Percentiles rank a stretch among this genome's conserved stretches.
Conservation (phyloP, 257 asterid genomes). For the Nicotiana benthamiana region DNA sequence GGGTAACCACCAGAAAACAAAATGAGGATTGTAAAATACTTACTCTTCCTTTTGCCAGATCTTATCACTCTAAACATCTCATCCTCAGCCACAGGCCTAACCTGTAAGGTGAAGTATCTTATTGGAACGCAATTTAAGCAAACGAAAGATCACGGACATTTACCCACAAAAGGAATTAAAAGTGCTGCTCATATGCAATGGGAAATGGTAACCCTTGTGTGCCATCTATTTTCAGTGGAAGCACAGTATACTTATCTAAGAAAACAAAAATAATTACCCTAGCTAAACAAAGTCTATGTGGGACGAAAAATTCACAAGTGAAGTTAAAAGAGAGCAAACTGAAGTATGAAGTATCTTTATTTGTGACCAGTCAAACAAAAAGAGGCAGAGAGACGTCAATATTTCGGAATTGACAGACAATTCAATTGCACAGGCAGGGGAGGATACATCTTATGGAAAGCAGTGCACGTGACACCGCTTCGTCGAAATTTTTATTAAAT, state of each 20-base stretch:
- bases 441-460: too few relatives aligned
- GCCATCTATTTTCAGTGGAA: neutral
- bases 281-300: neutral
- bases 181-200: neutral
- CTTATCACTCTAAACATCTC: slow-evolving; percentile 96
- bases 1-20: neutral
- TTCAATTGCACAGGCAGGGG: neutral
- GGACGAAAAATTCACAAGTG: neutral
- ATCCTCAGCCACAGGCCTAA: slow-evolving; percentile 95
- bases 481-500: too few relatives aligned
- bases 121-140: neutral
- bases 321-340: neutral
- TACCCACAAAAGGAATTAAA: neutral
- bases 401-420: neutral
- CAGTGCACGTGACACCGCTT: too few relatives aligned
- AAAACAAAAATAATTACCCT: neutral
- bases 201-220: neutral
- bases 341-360: neutral
- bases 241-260: neutral
- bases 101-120: slow-evolving; percentile 33
- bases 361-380: neutral
- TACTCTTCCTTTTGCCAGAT: slow-evolving; percentile 90
- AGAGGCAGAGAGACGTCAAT: neutral
- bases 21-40: slow-evolving; percentile 23
- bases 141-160: neutral